Base-by-base conservation (phyloP, 2,329 filamentous ascomycete species). In the Botrytis medusae region DNA sequence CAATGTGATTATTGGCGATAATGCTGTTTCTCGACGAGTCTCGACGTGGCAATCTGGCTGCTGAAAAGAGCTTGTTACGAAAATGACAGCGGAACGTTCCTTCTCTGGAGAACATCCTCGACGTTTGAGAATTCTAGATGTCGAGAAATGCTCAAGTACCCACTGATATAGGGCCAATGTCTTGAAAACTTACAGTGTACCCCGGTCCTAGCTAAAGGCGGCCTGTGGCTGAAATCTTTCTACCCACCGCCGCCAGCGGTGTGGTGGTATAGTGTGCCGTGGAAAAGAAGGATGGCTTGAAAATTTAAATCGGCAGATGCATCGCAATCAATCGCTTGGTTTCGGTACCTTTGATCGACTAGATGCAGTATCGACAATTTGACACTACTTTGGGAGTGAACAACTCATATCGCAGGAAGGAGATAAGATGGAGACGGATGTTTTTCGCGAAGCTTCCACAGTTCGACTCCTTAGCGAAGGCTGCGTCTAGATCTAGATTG, bases 381-480 rank as follows among this genome's bases (percentile, higher is more conserved):
- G 14, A 32, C 20, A 51, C 32, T 37, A 25, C 29, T n/a, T 7
- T 34, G 10, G 22, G 12, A 48, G 10, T 67, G 64, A 22, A 67
- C 64, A 67, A 67, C 64, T 67, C 64, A 67, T 54, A 40, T 70
- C 68, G 54, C 51, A 44, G 68, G 51, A 34, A 25, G 37, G 67
- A 46, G 57, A 61, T 61, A 51, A 67, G 22, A 51, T 51, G 63
- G 63, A 32, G 44, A 32, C 37, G 14, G 60, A 29, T 29, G 20
- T 29, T 37, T 25, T 63, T 63, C 60, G 37, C 60, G 60, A 63
- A 29, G 60, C 34, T 63, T 63, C 60, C 37, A 63, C 63, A 22
- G 7, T 44, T 51, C 22, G 29, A 34, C 8, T 22, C 16, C 34
- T 48, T 34, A 34, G 44, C 63, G 44, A 67, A 25, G 12, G 44